A percentile compares a stretch with the other conserved stretches of the same genome.
These are phyloP conservation scores for Endocarpon pusillum DNA, from an alignment of 495 filamentous ascomycete species.

Conservation along the genomic window DNA sequence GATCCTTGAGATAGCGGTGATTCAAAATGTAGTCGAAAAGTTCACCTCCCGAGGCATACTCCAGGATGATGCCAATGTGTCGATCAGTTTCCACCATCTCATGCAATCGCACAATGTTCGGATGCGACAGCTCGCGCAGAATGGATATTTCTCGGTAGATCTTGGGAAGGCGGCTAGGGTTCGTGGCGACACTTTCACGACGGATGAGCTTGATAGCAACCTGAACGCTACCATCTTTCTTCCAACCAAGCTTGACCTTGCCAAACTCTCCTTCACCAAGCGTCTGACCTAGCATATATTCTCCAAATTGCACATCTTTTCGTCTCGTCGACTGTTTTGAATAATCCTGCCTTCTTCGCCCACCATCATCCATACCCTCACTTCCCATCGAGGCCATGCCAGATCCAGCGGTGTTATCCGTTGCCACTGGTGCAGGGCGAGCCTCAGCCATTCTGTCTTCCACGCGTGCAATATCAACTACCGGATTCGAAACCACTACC, in stretches of 20 bases:
- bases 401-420: slow-evolving; percentile 32
- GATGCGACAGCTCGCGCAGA: slow-evolving; percentile 67
- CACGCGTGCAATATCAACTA: slow-evolving; percentile 63
- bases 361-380: slow-evolving; percentile 43
- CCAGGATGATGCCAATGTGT: slow-evolving; percentile 93
- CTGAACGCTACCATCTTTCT: slow-evolving; percentile 80
- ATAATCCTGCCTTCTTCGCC: slow-evolving; percentile 57
- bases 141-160: slow-evolving; percentile 95
- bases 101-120: slow-evolving; percentile 91
- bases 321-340: slow-evolving; percentile 28
- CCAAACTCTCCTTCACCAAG: slow-evolving; percentile 97
- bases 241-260: slow-evolving; percentile 99
- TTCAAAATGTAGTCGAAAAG: slow-evolving; percentile 97
- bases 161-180: slow-evolving; percentile 77
- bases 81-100: slow-evolving; percentile 97
- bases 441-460: slow-evolving; percentile 51
- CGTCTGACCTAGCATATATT: slow-evolving; percentile 91
- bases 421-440: slow-evolving; percentile 28
- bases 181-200: slow-evolving; percentile 68
- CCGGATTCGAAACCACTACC: slow-evolving; percentile 60
- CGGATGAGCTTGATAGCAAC: slow-evolving; percentile 98
- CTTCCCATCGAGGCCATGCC: slow-evolving; percentile 36
- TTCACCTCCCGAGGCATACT: slow-evolving; percentile 95
- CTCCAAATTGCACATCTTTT: slow-evolving; percentile 82
- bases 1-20: slow-evolving; percentile 89